phyloP scores from a whole-genome alignment of 345 rosid species.

The Hibiscus mutabilis region DNA sequence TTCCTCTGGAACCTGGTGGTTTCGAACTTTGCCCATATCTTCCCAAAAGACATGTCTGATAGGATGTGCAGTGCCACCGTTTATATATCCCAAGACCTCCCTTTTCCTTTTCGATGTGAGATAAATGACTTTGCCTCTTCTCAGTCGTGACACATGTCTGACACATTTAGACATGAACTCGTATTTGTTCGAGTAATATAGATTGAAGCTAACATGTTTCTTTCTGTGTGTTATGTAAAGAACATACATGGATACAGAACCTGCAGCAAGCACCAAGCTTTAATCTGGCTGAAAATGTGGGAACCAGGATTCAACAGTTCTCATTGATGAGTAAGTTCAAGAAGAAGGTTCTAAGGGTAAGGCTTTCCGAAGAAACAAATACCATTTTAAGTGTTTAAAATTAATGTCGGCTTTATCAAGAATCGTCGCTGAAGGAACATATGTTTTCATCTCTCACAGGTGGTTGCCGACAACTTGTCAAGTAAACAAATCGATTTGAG shows the following conservation, averaged over 20 bases:
- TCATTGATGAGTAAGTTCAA: constrained; percentile 87
- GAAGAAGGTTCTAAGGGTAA: constrained; percentile 78
- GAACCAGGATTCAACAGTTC: constrained; percentile 72
- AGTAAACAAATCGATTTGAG: constrained; percentile 52
- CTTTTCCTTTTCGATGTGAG: no score
- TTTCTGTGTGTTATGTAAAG: constrained; percentile 26
- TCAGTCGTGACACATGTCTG: no score
- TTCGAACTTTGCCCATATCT: no score
- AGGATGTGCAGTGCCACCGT: no score
- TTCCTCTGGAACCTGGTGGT: no score
- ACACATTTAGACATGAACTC: no score
- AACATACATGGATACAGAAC: constrained; percentile 72
- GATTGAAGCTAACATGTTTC: background rate
- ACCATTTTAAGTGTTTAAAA: background rate
- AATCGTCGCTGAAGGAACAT: background rate
- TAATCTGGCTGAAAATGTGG: constrained; percentile 64
- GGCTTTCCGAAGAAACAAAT: background rate
- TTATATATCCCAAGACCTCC: no score
- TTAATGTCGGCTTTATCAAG: background rate
- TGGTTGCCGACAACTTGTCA: constrained; percentile 80
- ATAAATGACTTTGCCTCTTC: no score
- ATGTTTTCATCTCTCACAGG: constrained; percentile 26
- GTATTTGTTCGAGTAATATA: background rate
- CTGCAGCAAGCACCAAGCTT: constrained; percentile 51
- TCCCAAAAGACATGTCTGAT: no score